Base-by-base conservation (phyloP, 768 basidiomycete genomes). In the Mycena rebaudengoi region DNA sequence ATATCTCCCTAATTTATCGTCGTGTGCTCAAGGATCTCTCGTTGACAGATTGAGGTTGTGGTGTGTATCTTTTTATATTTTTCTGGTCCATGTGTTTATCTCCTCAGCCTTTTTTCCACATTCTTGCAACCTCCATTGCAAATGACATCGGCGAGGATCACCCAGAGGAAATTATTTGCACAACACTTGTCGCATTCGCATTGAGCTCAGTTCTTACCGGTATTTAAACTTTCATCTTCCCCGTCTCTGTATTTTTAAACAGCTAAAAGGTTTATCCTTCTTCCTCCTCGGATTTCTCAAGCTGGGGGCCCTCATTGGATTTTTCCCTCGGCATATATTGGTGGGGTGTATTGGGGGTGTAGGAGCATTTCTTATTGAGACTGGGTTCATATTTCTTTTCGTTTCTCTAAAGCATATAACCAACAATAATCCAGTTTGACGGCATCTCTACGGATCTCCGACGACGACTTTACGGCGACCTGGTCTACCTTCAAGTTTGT, bases 321-420 rank as follows among this genome's bases (percentile, higher is more conserved):
- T 99, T 79, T 98, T 99, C 78, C 97, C 97, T 18, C 84, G 97
- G 14, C 96, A 98, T 71, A 98, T 98, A 71, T 85, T 98, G 28
- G 94, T 99, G n/a, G 96, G 96, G 86, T 92, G 91, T 70, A 98
- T 98, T 39, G 96, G 96, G 11, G 96, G 97, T n/a, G 94, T 99
- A 30, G 97, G 97, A 16, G 87, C 90, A 10, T 99, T 99, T 76
- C 82, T 99, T 45, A 87, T 98, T 40, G 83, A 91, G 69, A 98
- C 96, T 0, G 96, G 95, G 91, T 92, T 68, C 59, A 84, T n/a
- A n/a, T n/a, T 23, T n/a, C 4, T 70, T n/a, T 66, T 37, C 11
- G 57, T 37, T 32, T 25, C 21, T 48, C 29, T 25, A 5, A 8
- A 21, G 25, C n/a, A 18, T 50, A n/a, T 28, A 41, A 39, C 35